Evolutionary conservation across 2,329 filamentous ascomycete genomes (phyloP).

Genomic region (Colletotrichum sp.): DNA sequence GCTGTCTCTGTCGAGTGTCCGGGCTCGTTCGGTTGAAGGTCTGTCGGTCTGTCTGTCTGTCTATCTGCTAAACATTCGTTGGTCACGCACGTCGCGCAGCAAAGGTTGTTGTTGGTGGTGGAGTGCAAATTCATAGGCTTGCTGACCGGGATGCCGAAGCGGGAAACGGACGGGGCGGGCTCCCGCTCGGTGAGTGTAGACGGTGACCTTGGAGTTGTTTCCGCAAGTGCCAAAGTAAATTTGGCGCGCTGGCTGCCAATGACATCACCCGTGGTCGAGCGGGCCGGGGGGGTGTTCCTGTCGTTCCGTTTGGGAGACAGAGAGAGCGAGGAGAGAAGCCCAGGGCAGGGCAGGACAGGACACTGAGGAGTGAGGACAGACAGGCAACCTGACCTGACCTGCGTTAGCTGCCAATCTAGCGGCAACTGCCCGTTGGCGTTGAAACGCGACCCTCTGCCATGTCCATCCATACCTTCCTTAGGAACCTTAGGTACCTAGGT

Average conservation of each 20-base stretch:
- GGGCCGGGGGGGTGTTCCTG: neutral
- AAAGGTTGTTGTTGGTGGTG: neutral
- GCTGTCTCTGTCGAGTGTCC: neutral
- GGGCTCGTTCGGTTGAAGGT: neutral
- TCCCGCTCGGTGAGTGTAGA: neutral
- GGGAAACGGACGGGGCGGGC: neutral
- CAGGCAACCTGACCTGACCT: neutral
- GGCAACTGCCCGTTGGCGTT: neutral
- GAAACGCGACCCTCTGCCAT: neutral
- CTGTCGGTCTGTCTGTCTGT: neutral
- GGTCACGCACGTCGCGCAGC: neutral
- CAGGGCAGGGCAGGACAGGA: neutral
- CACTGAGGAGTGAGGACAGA: neutral
- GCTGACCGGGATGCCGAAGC: neutral
- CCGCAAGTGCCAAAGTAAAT: neutral
- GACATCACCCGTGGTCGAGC: slow-evolving; percentile 1
- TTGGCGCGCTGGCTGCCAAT: neutral
- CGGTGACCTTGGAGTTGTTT: neutral
- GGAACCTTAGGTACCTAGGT: too few relatives aligned
- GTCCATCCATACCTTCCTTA: neutral
- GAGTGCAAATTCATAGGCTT: neutral
- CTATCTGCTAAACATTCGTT: neutral
- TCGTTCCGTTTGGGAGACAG: neutral
- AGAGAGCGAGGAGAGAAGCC: neutral
- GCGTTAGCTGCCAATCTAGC: neutral